Base-by-base conservation (phyloP, 257 asterid species). In the Agastache rugosa region DNA sequence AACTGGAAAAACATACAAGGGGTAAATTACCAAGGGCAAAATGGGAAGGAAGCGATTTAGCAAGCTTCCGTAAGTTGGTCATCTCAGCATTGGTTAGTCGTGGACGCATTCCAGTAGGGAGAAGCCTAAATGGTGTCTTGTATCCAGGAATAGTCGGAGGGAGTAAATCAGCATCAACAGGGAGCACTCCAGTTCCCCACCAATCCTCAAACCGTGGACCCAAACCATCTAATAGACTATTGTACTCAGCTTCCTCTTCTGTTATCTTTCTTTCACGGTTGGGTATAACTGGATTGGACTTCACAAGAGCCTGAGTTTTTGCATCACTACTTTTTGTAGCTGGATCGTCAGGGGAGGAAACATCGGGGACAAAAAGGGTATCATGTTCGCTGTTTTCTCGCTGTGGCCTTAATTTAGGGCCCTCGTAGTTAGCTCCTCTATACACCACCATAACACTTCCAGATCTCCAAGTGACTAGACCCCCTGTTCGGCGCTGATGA, bases 181-280 rank as follows among this genome's bases (percentile, higher is more conserved):
- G 99, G 82, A 90, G 96, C 58, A 92, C 83, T 61, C 99, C 99
- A n/a, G 93, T 94, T 70, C 99, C 99, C 99, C 99, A 94, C 99
- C 99, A 94, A 66, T 94, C 97, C 75, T 94, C 98, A 75, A 89
- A 94, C 48, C 98, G 90, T 74, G 97, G 98, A 56, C 98, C 99
- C 79, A 94, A 86, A 78, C 96, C 96, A 81, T 89, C 96, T 78
- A 94, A 86, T 54, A 90, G 80, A 63, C 59, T 76, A 79, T 83
- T 85, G 84, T 79, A 92, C 76, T 92, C 96, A 74, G 82, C 83
- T 85, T 89, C 98, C 78, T 87, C 95, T 78, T 76, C 90, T 5
- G 96, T 85, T 90, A 85, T 70, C 76, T 45, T 77, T 75, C 81
- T 78, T 64, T 41, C 81, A 65, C 63, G 85, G 77, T 65, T 50